Evolutionary conservation across 2,329 filamentous ascomycete species (phyloP).

Genomic region (Cladosporium cucumerinum): DNA sequence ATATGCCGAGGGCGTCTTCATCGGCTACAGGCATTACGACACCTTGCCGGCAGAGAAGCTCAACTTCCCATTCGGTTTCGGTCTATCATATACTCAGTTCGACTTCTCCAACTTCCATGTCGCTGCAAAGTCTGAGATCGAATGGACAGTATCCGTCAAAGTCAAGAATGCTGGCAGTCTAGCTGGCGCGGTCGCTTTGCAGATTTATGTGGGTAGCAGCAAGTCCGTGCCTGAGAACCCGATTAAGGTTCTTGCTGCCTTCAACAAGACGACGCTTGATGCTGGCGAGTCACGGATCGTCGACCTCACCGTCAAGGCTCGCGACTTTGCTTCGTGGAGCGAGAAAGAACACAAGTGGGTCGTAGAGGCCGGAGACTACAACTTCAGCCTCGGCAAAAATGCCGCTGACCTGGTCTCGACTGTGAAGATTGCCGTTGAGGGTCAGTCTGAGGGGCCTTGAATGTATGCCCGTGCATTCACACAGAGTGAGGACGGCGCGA

Average conservation of each 20-base stretch:
- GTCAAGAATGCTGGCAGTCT: slow-evolving; percentile 2
- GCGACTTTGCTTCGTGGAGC: slow-evolving; percentile 10
- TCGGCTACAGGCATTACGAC: slow-evolving; percentile 75
- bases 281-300: slow-evolving; percentile 46
- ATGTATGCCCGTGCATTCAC: background rate
- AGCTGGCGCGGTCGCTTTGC: slow-evolving; percentile 1
- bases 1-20: slow-evolving; percentile 70
- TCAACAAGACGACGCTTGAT: slow-evolving; percentile 60
- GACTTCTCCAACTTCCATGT: slow-evolving; percentile 55
- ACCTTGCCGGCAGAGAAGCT: slow-evolving; percentile 56
- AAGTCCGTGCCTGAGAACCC: slow-evolving; percentile 61
- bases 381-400: slow-evolving; percentile 2
- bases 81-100: slow-evolving; percentile 67
- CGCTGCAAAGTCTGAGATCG: slow-evolving; percentile 27
- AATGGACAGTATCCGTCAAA: background rate
- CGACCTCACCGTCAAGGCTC: background rate
- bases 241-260: slow-evolving; percentile 67
- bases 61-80: slow-evolving; percentile 74
- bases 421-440: background rate
- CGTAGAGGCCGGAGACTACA: background rate
- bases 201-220: slow-evolving; percentile 25
- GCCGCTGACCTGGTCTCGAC: background rate
- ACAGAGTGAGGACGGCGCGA: background rate
- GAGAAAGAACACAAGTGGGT: slow-evolving; percentile 2
- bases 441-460: background rate